Evolutionary conservation across 805 yeast genomes (phyloP), one percentile per base, ranked within the genome.

Genomic region (Yarrowia sp.): DNA sequence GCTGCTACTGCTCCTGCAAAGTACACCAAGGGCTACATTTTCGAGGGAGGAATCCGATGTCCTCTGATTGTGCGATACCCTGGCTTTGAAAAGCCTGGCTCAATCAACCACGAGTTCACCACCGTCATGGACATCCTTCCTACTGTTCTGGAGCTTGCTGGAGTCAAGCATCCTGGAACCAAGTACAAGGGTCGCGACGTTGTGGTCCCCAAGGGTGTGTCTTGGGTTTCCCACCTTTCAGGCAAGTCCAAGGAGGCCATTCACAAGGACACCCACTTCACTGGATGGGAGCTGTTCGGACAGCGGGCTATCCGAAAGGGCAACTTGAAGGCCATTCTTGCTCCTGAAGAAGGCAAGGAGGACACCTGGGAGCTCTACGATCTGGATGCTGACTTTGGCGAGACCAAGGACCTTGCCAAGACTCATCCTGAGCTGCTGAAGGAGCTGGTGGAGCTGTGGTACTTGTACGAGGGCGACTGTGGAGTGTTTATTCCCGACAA

Each of bases 111-210:
- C 36, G 83, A 76, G 36, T 86, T 86, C 69, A 74, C 80, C 15
- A 85, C 88, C 0, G 88, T 86, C 9, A 85, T 86, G 87, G 89
- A 86, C 76, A 81, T 86, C 26, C 74, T 83, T 40, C 89, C 89
- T 2, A 86, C 89, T 0, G 75, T 86, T 8, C 76, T 86, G 12
- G 87, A 85, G 1, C 69, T 85, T 1, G 84, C 87, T 2, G 80
- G 78, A 15, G 76, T 83, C 8, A 82, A 82, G 0, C 67, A 48
- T 11, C 67, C 67, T 15, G 67, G 67, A 14, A 72, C 72, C 0
- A 45, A 26, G 0, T 85, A 80, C 73, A 75, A 79, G 61, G 85
- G 84, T 3, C 74, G 86, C 12, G 66, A 75, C 9, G 84, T 85
- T 15, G 84, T 77, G 9, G 70, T 69, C 4, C 82, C 82, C 15